Conservation (phyloP, 306 rosid genomes). For the Vicia faba region DNA sequence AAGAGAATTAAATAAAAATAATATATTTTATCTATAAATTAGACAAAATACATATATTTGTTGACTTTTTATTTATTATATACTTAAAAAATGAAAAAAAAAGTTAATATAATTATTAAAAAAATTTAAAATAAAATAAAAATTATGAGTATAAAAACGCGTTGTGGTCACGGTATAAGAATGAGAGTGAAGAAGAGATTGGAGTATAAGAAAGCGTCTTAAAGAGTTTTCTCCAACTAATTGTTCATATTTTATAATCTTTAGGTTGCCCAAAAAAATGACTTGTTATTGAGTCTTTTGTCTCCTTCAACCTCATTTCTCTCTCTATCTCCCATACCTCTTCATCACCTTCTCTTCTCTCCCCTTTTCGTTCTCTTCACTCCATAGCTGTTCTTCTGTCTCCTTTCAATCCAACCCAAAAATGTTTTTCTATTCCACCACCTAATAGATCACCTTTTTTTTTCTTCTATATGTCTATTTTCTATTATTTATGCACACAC, state of each 20-base stretch:
- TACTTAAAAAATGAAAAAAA: too few species aligned
- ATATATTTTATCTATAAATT: too few species aligned
- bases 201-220: slow-evolving; percentile 41
- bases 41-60: too few species aligned
- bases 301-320: slow-evolving; percentile 21
- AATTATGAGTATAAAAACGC: slow-evolving; percentile 14
- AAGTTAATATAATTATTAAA: too few species aligned
- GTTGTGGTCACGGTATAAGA: slow-evolving; percentile 49
- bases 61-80: too few species aligned
- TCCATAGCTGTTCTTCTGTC: slow-evolving; percentile 34
- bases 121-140: too few species aligned
- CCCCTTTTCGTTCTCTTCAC: slow-evolving; percentile 58
- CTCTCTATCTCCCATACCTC: slow-evolving; percentile 15
- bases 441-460: neutral
- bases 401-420: slow-evolving; percentile 22
- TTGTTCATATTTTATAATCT: slow-evolving; percentile 49
- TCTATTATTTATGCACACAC: slow-evolving; percentile 8
- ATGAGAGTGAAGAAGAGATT: slow-evolving; percentile 38
- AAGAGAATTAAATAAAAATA: too few species aligned
- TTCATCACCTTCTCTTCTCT: slow-evolving; percentile 5
- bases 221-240: slow-evolving; percentile 45
- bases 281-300: slow-evolving; percentile 60
- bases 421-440: slow-evolving; percentile 39
- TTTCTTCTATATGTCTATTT: neutral
- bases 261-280: slow-evolving; percentile 55